phyloP scores from a whole-genome alignment of 208 protist species.

The Acanthamoeba culbertsoni region DNA sequence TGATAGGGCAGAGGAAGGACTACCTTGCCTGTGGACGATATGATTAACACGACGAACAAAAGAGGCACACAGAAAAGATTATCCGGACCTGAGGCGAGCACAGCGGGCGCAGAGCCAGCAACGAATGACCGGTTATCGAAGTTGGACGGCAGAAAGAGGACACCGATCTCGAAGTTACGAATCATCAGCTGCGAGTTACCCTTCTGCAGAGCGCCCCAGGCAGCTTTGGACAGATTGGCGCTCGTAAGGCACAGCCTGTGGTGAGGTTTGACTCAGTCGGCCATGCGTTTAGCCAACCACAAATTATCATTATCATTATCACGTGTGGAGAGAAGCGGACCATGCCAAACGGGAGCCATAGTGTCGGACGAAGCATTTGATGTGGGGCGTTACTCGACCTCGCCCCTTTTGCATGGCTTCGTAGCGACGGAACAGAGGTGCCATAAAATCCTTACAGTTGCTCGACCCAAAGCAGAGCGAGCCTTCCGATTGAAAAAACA shows the following conservation, averaged over 20 bases:
- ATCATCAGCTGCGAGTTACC: constrained; percentile 43
- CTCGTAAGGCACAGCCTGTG: constrained; percentile 17
- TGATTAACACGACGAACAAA: too few relatives aligned
- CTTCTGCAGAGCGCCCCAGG: constrained; percentile 49
- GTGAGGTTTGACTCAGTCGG: neutral
- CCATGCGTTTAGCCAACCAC: too few relatives aligned
- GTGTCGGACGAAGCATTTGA: constrained; percentile 6
- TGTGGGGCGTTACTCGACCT: neutral
- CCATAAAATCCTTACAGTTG: constrained; percentile 9
- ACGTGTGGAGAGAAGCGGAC: neutral
- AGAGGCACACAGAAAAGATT: neutral
- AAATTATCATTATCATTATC: too few relatives aligned
- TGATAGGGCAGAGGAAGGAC: neutral
- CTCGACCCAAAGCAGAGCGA: neutral
- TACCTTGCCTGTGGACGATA: neutral
- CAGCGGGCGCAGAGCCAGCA: neutral
- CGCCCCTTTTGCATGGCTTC: neutral
- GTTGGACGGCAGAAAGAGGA: constrained; percentile 22
- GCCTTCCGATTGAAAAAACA: too few relatives aligned
- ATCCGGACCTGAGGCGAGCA: neutral
- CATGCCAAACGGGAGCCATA: neutral
- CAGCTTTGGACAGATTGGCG: constrained; percentile 40
- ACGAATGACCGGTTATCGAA: neutral
- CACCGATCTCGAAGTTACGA: constrained; percentile 38
- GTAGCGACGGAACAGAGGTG: neutral